phyloP scores from a whole-genome alignment of 2,329 filamentous ascomycete genomes.

The Claviceps pazoutovae region DNA sequence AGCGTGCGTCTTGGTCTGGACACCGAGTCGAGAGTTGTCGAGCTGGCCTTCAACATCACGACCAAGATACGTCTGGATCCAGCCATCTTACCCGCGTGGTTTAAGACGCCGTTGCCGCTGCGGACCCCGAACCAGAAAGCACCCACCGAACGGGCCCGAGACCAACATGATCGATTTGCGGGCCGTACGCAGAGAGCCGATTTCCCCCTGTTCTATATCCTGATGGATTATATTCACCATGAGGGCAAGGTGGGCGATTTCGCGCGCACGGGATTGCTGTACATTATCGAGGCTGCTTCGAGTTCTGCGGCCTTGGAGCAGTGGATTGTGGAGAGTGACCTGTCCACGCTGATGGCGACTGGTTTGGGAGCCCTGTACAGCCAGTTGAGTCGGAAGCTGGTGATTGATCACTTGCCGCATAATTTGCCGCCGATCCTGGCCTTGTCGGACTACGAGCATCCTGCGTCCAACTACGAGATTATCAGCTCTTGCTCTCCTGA shows the following conservation, averaged over 20 bases:
- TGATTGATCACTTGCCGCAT: slow-evolving; percentile 62
- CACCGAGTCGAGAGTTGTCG: slow-evolving; percentile 77
- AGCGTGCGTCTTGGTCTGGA: slow-evolving; percentile 62
- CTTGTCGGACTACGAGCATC: slow-evolving; percentile 76
- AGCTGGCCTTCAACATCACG: slow-evolving; percentile 88
- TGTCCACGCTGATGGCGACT: slow-evolving; percentile 94
- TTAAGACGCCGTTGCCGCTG: slow-evolving; percentile 42
- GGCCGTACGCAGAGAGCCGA: slow-evolving; percentile 80
- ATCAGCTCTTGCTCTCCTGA: slow-evolving; percentile 60
- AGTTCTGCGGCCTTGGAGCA: slow-evolving; percentile 71
- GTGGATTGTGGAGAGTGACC: slow-evolving; percentile 94
- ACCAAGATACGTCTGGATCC: slow-evolving; percentile 90
- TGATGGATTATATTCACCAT: slow-evolving; percentile 94
- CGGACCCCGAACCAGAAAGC: slow-evolving; percentile 7
- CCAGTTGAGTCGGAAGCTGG: slow-evolving; percentile 60
- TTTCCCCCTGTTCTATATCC: slow-evolving; percentile 87
- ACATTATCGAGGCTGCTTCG: slow-evolving; percentile 88
- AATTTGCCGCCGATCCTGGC: slow-evolving; percentile 71
- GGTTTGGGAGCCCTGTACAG: slow-evolving; percentile 67
- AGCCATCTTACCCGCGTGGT: slow-evolving; percentile 80
- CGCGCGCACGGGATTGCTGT: slow-evolving; percentile 81
- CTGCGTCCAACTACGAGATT: slow-evolving; percentile 53
- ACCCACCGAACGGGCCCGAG: slow-evolving; percentile 25
- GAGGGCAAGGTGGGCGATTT: slow-evolving; percentile 93
- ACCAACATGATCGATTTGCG: slow-evolving; percentile 66